phyloP scores from a whole-genome alignment of 441 rosid genomes.

The Jatropha multifida region DNA sequence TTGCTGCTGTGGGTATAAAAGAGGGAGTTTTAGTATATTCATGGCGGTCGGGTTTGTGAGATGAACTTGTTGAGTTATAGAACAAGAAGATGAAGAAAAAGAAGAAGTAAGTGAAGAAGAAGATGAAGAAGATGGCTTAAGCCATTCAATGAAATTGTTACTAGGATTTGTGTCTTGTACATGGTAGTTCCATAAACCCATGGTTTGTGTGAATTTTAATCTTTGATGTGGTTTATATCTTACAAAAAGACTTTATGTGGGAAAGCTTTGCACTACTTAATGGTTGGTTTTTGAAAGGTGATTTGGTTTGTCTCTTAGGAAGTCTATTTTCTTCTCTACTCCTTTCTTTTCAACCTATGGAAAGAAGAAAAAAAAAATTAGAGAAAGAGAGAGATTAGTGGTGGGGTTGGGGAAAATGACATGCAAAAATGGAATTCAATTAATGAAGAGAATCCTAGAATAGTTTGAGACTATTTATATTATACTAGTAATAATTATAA shows the following conservation, averaged over 20 bases:
- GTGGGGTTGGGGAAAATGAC: constrained; percentile 62
- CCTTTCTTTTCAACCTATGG: constrained; percentile 34
- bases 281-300: constrained; percentile 44
- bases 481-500: too few species aligned
- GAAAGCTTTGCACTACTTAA: constrained; percentile 43
- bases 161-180: constrained; percentile 43
- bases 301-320: constrained; percentile 61
- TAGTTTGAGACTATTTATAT: constrained; percentile 26
- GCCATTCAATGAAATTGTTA: constrained; percentile 78
- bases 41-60: constrained; percentile 34
- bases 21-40: constrained; percentile 36
- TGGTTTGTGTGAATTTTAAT: constrained; percentile 29
- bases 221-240: constrained; percentile 36
- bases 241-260: constrained; percentile 40
- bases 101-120: constrained; percentile 28
- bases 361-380: constrained; percentile 16
- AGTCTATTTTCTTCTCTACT: constrained; percentile 28
- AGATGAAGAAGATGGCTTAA: constrained; percentile 50
- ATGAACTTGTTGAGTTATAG: constrained; percentile 39
- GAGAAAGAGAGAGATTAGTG: constrained; percentile 45
- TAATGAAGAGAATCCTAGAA: constrained; percentile 58
- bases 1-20: constrained; percentile 29
- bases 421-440: constrained; percentile 29
- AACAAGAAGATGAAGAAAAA: constrained; percentile 27
- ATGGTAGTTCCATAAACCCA: constrained; percentile 58